A percentile compares a stretch with the other conserved stretches of the same genome.
Evolutionary conservation across 1,284 basidiomycete species (phyloP).

Genomic region (Ustilago lituana): DNA sequence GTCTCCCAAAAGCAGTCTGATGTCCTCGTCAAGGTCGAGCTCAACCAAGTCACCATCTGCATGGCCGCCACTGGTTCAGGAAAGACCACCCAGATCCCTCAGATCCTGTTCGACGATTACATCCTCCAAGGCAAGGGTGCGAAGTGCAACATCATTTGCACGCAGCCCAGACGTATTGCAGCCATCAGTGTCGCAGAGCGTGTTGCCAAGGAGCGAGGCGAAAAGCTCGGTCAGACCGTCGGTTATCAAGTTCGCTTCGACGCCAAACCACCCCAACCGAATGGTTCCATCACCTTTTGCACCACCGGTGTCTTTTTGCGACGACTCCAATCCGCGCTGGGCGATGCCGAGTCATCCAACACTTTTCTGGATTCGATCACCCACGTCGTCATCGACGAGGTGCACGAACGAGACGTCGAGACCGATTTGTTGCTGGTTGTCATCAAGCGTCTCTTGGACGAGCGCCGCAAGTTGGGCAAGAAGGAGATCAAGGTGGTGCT

Average conservation of each 20-base stretch:
- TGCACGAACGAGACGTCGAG: conserved; percentile 94
- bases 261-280: conserved; percentile 78
- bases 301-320: conserved; percentile 92
- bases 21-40: conserved; percentile 73
- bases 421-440: conserved; percentile 92
- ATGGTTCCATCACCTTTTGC: conserved; percentile 89
- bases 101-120: conserved; percentile 86
- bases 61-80: conserved; percentile 96
- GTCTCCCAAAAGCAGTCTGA: conserved; percentile 70
- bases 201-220: conserved; percentile 88
- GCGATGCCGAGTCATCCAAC: conserved; percentile 51
- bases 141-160: conserved; percentile 89
- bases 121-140: conserved; percentile 83
- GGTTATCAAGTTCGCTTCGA: conserved; percentile 97
- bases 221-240: conserved; percentile 77
- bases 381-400: conserved; percentile 93
- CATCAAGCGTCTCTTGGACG: conserved; percentile 82
- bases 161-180: conserved; percentile 90
- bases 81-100: conserved; percentile 95
- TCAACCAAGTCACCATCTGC: conserved; percentile 87
- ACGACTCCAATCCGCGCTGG: conserved; percentile 81
- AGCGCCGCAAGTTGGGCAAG: conserved; percentile 76
- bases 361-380: conserved; percentile 80
- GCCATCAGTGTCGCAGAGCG: conserved; percentile 93
- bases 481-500: conserved; percentile 87